These are phyloP conservation scores for Tetrastigma voinierianum DNA, from an alignment of 164 flowering plant genomes.

Conservation along the genomic window DNA sequence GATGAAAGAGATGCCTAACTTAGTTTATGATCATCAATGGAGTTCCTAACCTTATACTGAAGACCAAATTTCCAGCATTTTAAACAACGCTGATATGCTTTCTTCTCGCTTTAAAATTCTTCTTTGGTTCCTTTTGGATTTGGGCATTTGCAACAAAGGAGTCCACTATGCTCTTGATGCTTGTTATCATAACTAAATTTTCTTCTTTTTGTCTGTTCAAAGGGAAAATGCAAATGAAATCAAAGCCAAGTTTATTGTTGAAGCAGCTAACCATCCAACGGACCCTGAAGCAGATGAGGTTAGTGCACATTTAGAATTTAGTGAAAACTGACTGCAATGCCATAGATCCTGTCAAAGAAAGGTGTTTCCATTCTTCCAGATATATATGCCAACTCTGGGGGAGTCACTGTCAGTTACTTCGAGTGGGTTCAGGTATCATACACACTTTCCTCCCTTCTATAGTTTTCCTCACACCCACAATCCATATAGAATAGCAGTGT, in stretches of 20 bases:
- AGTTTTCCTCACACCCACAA: too few relatives aligned
- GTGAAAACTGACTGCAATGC: not conserved
- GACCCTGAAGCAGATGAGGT: slow-evolving; percentile 99
- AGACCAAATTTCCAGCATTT: too few relatives aligned
- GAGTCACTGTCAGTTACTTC: slow-evolving; percentile 94
- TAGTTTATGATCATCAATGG: too few relatives aligned
- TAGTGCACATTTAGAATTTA: slow-evolving; percentile 1
- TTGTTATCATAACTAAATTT: not conserved
- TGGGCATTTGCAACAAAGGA: not conserved
- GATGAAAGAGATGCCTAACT: too few relatives aligned
- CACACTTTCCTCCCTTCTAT: not conserved
- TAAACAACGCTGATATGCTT: too few relatives aligned
- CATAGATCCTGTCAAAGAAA: slow-evolving; percentile 77
- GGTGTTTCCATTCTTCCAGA: slow-evolving; percentile 88
- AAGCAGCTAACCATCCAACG: slow-evolving; percentile 97
- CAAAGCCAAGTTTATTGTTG: slow-evolving; percentile 84
- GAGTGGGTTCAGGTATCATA: slow-evolving; percentile 98
- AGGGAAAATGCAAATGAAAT: slow-evolving; percentile 93
- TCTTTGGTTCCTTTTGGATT: too few relatives aligned
- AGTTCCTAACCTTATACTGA: too few relatives aligned
- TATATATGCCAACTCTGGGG: slow-evolving; percentile 91
- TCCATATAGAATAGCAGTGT: too few relatives aligned
- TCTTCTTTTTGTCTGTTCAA: slow-evolving; percentile 11
- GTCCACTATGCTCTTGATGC: not conserved
- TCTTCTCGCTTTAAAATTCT: too few relatives aligned